Conservation (phyloP, 1,284 basidiomycete species). For the Leccinum insigne region DNA sequence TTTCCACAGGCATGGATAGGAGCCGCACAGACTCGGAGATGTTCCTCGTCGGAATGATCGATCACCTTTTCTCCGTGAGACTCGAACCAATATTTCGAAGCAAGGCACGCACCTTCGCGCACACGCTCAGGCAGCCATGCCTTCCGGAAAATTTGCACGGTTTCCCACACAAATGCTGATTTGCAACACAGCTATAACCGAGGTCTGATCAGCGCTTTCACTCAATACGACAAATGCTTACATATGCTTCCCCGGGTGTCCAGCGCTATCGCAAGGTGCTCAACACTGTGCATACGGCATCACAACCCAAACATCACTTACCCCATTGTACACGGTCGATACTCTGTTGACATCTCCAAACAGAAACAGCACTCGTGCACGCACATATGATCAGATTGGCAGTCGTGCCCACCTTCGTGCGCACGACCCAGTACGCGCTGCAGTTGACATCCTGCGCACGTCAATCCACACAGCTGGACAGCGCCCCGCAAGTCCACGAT, state of each 20-base stretch:
- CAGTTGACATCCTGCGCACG: conserved; percentile 49
- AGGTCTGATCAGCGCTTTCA: not conserved
- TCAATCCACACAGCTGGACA: conserved; percentile 48
- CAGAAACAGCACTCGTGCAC: conserved; percentile 43
- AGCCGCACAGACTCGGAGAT: conserved; percentile 48
- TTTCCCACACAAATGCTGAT: conserved; percentile 52
- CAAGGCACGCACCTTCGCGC: conserved; percentile 43
- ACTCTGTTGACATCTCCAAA: conserved; percentile 34
- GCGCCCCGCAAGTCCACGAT: conserved; percentile 44
- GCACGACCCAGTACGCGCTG: conserved; percentile 44
- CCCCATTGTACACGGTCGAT: conserved; percentile 44
- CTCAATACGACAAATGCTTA: conserved; percentile 23
- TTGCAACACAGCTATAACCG: conserved; percentile 44
- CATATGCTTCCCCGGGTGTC: conserved; percentile 57
- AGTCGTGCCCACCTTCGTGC: conserved; percentile 50
- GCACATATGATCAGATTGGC: conserved; percentile 50
- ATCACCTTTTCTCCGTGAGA: conserved; percentile 35
- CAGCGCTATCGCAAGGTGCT: conserved; percentile 41
- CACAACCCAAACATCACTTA: conserved; percentile 28
- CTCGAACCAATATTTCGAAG: not conserved
- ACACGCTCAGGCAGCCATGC: conserved; percentile 48
- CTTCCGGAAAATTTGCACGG: conserved; percentile 43
- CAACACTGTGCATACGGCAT: not conserved
- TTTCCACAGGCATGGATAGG: conserved; percentile 53
- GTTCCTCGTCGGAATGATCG: conserved; percentile 46